phyloP scores from a whole-genome alignment of 2,329 filamentous ascomycete genomes.

The Claviceps monticola region DNA sequence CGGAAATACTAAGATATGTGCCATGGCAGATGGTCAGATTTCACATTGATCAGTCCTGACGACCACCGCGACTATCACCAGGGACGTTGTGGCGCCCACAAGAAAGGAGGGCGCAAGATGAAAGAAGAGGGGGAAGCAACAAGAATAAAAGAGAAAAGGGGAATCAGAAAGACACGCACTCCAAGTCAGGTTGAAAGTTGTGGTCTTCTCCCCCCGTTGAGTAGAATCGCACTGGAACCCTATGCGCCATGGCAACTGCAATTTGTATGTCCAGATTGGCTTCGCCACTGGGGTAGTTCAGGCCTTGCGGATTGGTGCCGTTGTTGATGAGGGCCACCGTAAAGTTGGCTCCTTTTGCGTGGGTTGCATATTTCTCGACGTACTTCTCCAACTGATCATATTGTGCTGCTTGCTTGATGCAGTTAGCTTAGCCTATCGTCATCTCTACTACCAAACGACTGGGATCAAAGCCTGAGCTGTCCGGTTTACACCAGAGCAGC shows the following conservation, averaged over 20 bases:
- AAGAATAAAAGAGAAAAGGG: no score
- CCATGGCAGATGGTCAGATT: not conserved
- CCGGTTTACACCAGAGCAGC: no score
- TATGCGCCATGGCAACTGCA: conserved; percentile 19
- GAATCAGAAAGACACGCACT: conserved; percentile 14
- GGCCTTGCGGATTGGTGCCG: conserved; percentile 36
- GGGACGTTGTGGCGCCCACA: no score
- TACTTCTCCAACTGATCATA: conserved; percentile 42
- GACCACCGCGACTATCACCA: no score
- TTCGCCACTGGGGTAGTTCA: conserved; percentile 15
- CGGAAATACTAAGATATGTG: conserved; percentile 9
- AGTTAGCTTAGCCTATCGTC: not conserved
- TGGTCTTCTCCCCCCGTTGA: conserved; percentile 18
- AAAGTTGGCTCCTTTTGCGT: conserved; percentile 39
- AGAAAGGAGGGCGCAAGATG: no score
- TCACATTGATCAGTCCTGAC: no score
- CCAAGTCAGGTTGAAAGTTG: conserved; percentile 19
- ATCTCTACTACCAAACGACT: no score
- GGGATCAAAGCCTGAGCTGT: no score
- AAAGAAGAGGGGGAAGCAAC: no score
- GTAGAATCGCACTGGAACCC: conserved; percentile 21
- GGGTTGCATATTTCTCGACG: conserved; percentile 37
- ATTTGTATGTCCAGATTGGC: conserved; percentile 26
- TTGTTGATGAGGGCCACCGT: conserved; percentile 41
- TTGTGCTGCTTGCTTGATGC: conserved; percentile 33